Percentiles rank a stretch among this genome's conserved stretches.
phyloP scores from a whole-genome alignment of 2,329 filamentous ascomycete genomes.

The Cryphonectria parasitica region DNA sequence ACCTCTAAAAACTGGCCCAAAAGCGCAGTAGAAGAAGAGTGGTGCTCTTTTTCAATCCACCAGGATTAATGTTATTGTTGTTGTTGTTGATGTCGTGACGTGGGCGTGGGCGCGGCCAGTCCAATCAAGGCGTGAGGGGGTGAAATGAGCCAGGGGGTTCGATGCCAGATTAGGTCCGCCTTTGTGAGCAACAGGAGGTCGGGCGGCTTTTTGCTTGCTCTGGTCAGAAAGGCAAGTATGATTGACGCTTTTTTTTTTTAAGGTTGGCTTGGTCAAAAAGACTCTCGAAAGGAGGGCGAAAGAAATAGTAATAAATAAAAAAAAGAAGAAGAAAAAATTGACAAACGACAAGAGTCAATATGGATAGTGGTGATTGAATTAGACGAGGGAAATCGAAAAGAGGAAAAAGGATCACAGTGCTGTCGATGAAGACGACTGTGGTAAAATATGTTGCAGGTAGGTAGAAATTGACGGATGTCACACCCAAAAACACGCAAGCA shows the following conservation, averaged over 20 bases:
- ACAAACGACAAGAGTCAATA: not conserved
- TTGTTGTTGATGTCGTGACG: constrained; percentile 5
- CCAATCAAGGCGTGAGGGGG: not conserved
- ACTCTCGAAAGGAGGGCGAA: not conserved
- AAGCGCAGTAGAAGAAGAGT: not conserved
- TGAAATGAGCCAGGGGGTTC: constrained; percentile 15
- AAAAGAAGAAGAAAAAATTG: constrained; percentile 12
- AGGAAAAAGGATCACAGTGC: constrained; percentile 21
- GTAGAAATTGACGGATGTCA: not conserved
- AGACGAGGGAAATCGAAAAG: not conserved
- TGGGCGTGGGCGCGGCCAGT: constrained; percentile 4
- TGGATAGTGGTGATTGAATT: not conserved
- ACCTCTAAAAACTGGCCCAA: not conserved
- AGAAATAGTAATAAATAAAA: not conserved
- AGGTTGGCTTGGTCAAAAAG: not conserved
- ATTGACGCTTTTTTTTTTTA: not conserved
- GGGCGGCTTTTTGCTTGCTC: not conserved
- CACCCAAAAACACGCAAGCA: not conserved
- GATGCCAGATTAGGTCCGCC: constrained; percentile 7
- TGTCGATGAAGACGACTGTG: constrained; percentile 30
- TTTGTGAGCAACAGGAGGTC: not conserved
- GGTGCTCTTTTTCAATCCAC: not conserved
- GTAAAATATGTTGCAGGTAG: not conserved
- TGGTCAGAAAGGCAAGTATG: not conserved
- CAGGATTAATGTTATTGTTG: not conserved